Evolutionary conservation across 176 grass and related monocot genomes (phyloP), one percentile per base, ranked within the genome.

Genomic region (Thinopyrum elongatum): DNA sequence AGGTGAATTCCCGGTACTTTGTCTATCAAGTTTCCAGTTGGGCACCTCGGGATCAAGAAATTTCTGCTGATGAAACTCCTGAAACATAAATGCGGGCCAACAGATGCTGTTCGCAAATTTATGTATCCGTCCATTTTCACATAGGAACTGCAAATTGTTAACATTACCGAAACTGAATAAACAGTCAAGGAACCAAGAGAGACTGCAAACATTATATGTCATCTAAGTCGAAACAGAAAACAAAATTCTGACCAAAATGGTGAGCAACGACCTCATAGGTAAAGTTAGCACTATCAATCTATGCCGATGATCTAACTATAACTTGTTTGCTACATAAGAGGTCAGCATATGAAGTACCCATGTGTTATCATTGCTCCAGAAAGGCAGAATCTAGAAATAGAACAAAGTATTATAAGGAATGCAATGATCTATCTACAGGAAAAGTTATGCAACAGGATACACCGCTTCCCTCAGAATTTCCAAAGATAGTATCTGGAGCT

Each of bases 81-180:
- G 96, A 88, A 95, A 85, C 83, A 94, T 93, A 85, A 94, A 95
- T 16, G 92, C 93, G 78, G 96, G 96, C 96, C 92, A 98, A 82
- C 96, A 94, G 73, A 98, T 94, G 77, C 86, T 95, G 86, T 98
- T 98, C 25, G 93, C 96, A 84, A 98, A 98, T 86, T 98, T 98
- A 65, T 98, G 96, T 87, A 95, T 84, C 31, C 93, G 90, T 23
- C 96, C 96, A 85, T 94, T 98, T 94, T 98, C 96, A 88, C 92
- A 95, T 64, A 98, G 82, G 79, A 98, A 98, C 84, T 98, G 96
- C 81, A 98, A 85, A 84, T 98, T 98, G 67, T 90, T 98, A 65
- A 92, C 76, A 90, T 95, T 95, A 34, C 96, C 93, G 61, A 98
- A 98, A 86, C 96, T 98, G 88, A 89, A 86, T 36, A 51, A 85